Evolutionary conservation across 2,329 filamentous ascomycete genomes (phyloP), one percentile per base, ranked within the genome.

Genomic region (Cladosporium sp.): DNA sequence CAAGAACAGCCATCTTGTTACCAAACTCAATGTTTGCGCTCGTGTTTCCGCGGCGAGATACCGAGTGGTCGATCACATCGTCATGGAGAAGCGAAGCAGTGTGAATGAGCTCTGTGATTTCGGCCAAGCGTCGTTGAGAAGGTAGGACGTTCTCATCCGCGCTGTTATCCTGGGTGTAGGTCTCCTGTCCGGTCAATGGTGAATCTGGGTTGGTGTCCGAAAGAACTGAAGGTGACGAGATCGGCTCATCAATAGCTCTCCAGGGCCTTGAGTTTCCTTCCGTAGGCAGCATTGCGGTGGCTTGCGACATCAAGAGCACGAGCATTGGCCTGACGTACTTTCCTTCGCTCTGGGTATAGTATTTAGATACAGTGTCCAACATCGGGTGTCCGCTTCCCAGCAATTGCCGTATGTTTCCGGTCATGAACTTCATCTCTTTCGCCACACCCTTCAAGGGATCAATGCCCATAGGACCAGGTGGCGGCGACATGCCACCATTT

Each of bases 1-100:
- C 94, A 65, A 99, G 77, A 2, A 99, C 93, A 14, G 94, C 93
- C 93, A 99, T 97, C 76, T 99, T 99, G 80, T 99, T 99, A 64
- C 94, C 94, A 69, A 97, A 97, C 69, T 92, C 90, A 62, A 94
- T 84, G 73, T 99, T 99, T 34, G 94, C 94, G 1, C 90, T 96
- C 7, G 90, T 88, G 2, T 86, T 85, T 30, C 90, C 90, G 61
- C 94, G 89, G 58, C 94, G 86, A 11, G 92, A 88, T 42, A 90
- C 82, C 1, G 92, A 95, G 73, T 93, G 89, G 72, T 99, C 94
- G 70, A 99, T 96, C 30, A 99, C 94, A 76, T 99, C 94, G 81
- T 99, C 94, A 76, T 99, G 94, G 14, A 99, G 85, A 17, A 99
- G 84, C 1, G 93, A 97, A 0, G 94, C 92, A 0, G 94, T 97